Evolutionary conservation across 1,139 yeast species (phyloP).

Genomic region (Meyerozyma guilliermondii): DNA sequence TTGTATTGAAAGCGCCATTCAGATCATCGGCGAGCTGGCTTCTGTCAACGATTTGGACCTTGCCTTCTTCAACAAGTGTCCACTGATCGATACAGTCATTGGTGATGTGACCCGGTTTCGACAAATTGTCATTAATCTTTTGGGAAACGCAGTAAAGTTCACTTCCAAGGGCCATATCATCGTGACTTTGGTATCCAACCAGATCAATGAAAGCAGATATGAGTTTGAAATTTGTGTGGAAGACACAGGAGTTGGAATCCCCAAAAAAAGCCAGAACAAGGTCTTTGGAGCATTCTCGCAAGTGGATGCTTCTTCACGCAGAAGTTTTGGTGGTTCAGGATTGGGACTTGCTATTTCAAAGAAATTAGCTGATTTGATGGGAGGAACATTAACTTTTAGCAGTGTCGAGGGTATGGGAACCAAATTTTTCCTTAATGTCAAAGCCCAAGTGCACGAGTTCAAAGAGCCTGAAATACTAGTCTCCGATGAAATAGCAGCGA

Average conservation of each 20-base stretch:
- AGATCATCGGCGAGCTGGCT: constrained; percentile 50
- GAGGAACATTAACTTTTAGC: constrained; percentile 48
- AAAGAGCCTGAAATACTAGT: constrained; percentile 16
- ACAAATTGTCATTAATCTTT: constrained; percentile 50
- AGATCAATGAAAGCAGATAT: constrained; percentile 28
- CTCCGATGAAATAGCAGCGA: constrained; percentile 10
- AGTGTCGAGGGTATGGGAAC: constrained; percentile 51
- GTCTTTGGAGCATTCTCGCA: constrained; percentile 58
- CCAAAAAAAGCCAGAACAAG: constrained; percentile 40
- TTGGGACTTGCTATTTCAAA: constrained; percentile 57
- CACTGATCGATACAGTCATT: constrained; percentile 34
- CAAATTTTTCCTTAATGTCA: constrained; percentile 39
- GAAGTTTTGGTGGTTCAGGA: constrained; percentile 59
- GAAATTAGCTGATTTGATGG: constrained; percentile 55
- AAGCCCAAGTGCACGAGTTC: constrained; percentile 22
- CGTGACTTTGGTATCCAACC: constrained; percentile 31
- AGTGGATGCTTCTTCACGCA: constrained; percentile 54
- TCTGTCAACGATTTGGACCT: constrained; percentile 42
- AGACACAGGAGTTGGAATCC: constrained; percentile 64
- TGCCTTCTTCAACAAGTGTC: constrained; percentile 42
- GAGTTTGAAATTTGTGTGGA: constrained; percentile 40
- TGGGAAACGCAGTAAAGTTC: constrained; percentile 57
- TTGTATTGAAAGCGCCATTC: constrained; percentile 49
- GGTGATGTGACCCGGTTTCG: constrained; percentile 52
- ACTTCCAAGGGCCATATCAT: constrained; percentile 44